A percentile compares a stretch with the other conserved stretches of the same genome.
Evolutionary conservation across 129 eudicot species (phyloP).

Genomic region (Deinandra increscens): DNA sequence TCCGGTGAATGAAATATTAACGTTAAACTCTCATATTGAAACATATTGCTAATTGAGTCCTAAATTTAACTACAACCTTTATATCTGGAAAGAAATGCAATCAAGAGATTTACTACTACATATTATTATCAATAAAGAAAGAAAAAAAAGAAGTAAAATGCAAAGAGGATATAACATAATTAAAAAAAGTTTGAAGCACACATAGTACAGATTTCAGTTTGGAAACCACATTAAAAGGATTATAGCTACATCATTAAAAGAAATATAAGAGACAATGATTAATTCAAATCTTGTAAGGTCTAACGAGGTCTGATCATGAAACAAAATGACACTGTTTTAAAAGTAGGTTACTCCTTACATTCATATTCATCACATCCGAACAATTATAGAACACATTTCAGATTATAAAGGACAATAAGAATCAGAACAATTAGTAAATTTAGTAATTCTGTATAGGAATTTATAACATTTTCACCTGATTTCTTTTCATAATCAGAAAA

Average conservation of each 20-base stretch:
- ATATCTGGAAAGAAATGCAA: background rate
- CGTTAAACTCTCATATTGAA: slow-evolving; percentile 2
- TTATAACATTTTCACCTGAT: background rate
- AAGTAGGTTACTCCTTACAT: background rate
- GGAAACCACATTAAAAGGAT: background rate
- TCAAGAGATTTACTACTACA: slow-evolving; percentile 15
- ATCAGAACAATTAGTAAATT: background rate
- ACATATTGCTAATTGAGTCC: background rate
- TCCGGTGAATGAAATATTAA: slow-evolving; percentile 12
- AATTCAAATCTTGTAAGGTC: background rate
- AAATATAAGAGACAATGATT: background rate
- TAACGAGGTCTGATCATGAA: background rate
- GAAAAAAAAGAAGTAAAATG: background rate
- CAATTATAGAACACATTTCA: background rate
- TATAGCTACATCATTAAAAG: background rate
- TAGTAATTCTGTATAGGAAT: background rate
- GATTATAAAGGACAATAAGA: background rate
- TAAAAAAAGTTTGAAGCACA: background rate
- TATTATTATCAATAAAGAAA: background rate
- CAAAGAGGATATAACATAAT: slow-evolving; percentile 2
- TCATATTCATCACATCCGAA: slow-evolving; percentile 9
- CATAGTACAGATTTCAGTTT: background rate
- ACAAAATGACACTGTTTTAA: background rate
- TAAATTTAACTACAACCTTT: background rate
- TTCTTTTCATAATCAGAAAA: background rate